Evolutionary conservation across 176 grass and related monocot genomes (phyloP), one percentile per base, ranked within the genome.

Genomic region (barley (Hordeum vulgare)): DNA sequence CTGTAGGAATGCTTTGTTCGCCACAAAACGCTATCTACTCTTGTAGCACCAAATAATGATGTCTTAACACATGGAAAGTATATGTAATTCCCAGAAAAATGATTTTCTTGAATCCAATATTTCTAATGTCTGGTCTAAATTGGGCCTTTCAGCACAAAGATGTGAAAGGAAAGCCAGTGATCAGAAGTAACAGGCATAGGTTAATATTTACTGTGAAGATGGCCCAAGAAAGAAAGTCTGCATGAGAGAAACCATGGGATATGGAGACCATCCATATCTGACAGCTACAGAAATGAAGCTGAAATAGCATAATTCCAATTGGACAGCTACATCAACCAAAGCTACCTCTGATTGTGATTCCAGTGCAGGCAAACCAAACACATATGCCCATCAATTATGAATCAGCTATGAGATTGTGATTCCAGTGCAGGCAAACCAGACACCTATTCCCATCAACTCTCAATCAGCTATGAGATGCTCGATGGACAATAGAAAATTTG

Each of bases 141-240:
- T 29, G 35, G 11, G 57, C 27, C 56, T 20, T 11, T 35, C 26
- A 59, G 20, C 67, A 60, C 35, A 76, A 45, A 81, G 53, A 79
- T 59, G 26, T 27, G 6, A 25, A 54, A 67, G 28, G 1, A 66
- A 76, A 25, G 57, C 3, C 9, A 21, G 15, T 27, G 41, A 49
- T 3, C 11, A 75, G n/a, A 80, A 23, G 1, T 6, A 66, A 24
- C 11, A 9, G 33, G 39, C 74, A 23, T 26, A 8, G 4, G 17
- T 75, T 74, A 61, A 83, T 61, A 61, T 74, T 83, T 51, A 56
- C 21, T 21, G 27, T 31, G 20, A 74, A 47, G 28, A 78, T 73
- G 24, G 29, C 24, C 63, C 56, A 88, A 59, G 44, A 45, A 20
- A 73, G 25, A 18, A 27, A 27, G 31, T 59, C 36, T 8, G 66